Percentiles rank a stretch among this genome's conserved stretches.
Evolutionary conservation across 768 basidiomycete genomes (phyloP).

Genomic region (Inosperma sp.): DNA sequence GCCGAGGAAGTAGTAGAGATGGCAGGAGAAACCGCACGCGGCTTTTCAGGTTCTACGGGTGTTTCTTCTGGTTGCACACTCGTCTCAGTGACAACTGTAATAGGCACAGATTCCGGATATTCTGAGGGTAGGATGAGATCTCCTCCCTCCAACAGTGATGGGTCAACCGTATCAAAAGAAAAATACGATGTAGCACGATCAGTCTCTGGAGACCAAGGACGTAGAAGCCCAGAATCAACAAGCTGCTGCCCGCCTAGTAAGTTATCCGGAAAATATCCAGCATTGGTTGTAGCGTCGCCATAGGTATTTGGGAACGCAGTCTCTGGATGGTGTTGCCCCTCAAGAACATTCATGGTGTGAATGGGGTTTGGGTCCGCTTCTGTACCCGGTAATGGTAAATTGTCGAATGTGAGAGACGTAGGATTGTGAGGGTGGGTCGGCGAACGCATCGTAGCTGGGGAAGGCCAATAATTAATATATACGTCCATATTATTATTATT

Average conservation of each 20-base stretch:
- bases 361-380: too few relatives aligned
- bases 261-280: too few relatives aligned
- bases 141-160: neutral
- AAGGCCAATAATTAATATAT: neutral
- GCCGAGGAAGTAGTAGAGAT: neutral
- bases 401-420: too few relatives aligned
- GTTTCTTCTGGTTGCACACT: neutral
- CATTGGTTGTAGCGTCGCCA: too few relatives aligned
- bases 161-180: neutral
- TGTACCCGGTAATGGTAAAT: too few relatives aligned
- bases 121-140: neutral
- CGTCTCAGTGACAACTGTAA: neutral
- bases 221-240: too few relatives aligned
- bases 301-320: too few relatives aligned
- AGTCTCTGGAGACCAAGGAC: neutral
- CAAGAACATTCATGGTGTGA: too few relatives aligned
- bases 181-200: too few relatives aligned
- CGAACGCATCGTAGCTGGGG: neutral
- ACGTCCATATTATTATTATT: neutral
- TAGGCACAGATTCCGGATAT: neutral
- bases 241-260: too few relatives aligned
- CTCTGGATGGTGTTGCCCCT: too few relatives aligned
- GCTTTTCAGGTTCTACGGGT: neutral
- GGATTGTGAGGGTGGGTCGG: too few relatives aligned
- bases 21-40: neutral